These are phyloP conservation scores for Coemansia sp. DNA, from an alignment of 192 early-diverging fungal genomes.

Conservation along the genomic window DNA sequence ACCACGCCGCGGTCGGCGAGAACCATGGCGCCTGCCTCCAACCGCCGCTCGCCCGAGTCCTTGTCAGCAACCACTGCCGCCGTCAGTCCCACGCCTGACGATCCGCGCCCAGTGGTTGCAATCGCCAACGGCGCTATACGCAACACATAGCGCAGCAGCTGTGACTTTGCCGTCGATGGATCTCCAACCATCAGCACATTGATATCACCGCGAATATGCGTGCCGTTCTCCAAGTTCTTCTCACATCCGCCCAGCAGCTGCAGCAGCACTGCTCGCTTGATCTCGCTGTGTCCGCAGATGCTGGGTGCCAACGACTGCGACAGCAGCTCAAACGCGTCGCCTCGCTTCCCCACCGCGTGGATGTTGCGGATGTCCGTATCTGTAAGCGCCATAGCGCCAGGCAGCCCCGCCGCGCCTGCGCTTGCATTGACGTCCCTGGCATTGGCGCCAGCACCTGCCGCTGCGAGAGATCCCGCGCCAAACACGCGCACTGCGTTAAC, in stretches of 20 bases:
- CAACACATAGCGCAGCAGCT: conserved; percentile 92
- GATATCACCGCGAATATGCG: conserved; percentile 95
- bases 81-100: conserved; percentile 96
- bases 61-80: conserved; percentile 94
- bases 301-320: conserved; percentile 86
- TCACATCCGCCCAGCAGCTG: conserved; percentile 90
- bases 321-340: conserved; percentile 78
- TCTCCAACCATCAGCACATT: conserved; percentile 99
- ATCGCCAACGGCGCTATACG: conserved; percentile 96
- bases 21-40: conserved; percentile 99
- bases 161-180: conserved; percentile 99
- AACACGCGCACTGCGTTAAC: conserved; percentile 81
- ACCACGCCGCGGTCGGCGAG: conserved; percentile 95
- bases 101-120: conserved; percentile 95
- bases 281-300: conserved; percentile 87
- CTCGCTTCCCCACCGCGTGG: conserved; percentile 67
- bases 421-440: conserved; percentile 27
- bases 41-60: conserved; percentile 88
- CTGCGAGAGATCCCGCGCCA: conserved; percentile 71
- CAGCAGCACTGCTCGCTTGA: conserved; percentile 92
- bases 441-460: conserved; percentile 41
- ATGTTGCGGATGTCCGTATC: conserved; percentile 90
- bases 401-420: conserved; percentile 29
- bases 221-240: conserved; percentile 92
- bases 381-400: conserved; percentile 67